Conservation (phyloP, 805 yeast genomes). For the Teunomyces pallodes region DNA sequence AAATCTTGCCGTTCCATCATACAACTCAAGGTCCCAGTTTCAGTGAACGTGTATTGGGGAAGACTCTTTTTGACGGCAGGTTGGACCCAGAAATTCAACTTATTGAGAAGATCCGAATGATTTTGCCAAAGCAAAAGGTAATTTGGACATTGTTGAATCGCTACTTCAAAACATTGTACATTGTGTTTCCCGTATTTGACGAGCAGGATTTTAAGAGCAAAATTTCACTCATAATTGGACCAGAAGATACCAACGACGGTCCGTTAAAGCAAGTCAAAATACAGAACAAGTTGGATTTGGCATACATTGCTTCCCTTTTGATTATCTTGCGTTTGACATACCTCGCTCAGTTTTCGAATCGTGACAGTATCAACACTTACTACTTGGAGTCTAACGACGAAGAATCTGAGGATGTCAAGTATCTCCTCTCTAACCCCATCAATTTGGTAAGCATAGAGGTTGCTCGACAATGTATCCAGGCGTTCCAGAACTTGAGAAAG, state of each 20-base stretch:
- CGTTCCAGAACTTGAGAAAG: constrained; percentile 13
- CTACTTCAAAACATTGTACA: constrained; percentile 58
- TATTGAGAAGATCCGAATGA: constrained; percentile 38
- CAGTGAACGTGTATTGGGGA: constrained; percentile 24
- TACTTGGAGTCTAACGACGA: constrained; percentile 20
- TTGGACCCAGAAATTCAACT: constrained; percentile 32
- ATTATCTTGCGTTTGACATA: constrained; percentile 33
- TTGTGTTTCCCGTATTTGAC: constrained; percentile 66
- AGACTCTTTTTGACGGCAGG: constrained; percentile 33
- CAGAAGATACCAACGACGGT: constrained; percentile 17
- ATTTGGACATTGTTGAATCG: constrained; percentile 57
- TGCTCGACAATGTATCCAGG: constrained; percentile 21
- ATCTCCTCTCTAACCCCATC: constrained; percentile 19
- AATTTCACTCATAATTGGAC: constrained; percentile 46
- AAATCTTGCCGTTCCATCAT: constrained; percentile 27
- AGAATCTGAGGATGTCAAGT: constrained; percentile 10
- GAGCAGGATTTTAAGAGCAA: constrained; percentile 49
- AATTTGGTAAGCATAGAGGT: constrained; percentile 18
- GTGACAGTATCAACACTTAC: constrained; percentile 23
- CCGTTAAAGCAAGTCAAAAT: constrained; percentile 22
- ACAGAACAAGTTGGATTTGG: constrained; percentile 31
- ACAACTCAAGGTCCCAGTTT: neutral
- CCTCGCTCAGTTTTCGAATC: constrained; percentile 34
- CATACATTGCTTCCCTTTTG: constrained; percentile 31
- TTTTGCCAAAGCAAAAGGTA: constrained; percentile 53